These are phyloP conservation scores for Metarhizium album DNA, from an alignment of 2,329 filamentous ascomycete species.

Conservation along the genomic window DNA sequence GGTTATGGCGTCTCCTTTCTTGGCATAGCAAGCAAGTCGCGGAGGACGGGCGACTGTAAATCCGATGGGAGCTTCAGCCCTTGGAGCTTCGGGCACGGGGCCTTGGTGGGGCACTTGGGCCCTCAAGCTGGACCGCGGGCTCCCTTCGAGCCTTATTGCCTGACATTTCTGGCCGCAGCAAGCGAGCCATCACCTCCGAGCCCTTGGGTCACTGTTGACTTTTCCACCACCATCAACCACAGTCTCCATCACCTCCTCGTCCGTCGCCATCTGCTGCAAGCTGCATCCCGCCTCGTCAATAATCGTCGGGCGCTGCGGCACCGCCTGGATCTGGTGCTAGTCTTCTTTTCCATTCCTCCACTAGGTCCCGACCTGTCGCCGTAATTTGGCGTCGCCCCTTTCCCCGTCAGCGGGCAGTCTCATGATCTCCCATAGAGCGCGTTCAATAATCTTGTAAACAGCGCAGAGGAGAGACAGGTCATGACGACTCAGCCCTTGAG, in stretches of 20 bases:
- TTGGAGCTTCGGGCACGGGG: not conserved
- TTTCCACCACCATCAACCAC: conserved; percentile 21
- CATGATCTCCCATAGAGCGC: conserved; percentile 12
- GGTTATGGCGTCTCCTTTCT: not conserved
- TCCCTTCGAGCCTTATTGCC: conserved; percentile 17
- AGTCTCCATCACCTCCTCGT: conserved; percentile 18
- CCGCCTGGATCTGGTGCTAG: conserved; percentile 12
- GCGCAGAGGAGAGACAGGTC: conserved; percentile 14
- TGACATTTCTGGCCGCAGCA: conserved; percentile 20
- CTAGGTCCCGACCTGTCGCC: conserved; percentile 7
- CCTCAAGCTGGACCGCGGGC: not conserved
- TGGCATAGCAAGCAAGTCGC: conserved; percentile 4
- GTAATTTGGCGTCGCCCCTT: conserved; percentile 3
- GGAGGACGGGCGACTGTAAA: conserved; percentile 12
- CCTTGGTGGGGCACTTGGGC: not conserved
- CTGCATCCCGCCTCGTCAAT: conserved; percentile 11
- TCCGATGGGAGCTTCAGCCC: not conserved
- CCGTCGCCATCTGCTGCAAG: conserved; percentile 16
- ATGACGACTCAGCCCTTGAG: conserved; percentile 10
- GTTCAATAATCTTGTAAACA: conserved; percentile 24
- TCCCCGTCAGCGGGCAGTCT: conserved; percentile 7
- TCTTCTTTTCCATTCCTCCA: conserved; percentile 9
- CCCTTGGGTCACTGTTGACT: conserved; percentile 15
- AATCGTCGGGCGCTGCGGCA: conserved; percentile 15
- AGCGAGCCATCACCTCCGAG: conserved; percentile 12